A percentile compares a stretch with the other conserved stretches of the same genome.
These are phyloP conservation scores for Trichoderma oligosporum DNA, from an alignment of 2,329 filamentous ascomycete genomes.

Conservation along the genomic window DNA sequence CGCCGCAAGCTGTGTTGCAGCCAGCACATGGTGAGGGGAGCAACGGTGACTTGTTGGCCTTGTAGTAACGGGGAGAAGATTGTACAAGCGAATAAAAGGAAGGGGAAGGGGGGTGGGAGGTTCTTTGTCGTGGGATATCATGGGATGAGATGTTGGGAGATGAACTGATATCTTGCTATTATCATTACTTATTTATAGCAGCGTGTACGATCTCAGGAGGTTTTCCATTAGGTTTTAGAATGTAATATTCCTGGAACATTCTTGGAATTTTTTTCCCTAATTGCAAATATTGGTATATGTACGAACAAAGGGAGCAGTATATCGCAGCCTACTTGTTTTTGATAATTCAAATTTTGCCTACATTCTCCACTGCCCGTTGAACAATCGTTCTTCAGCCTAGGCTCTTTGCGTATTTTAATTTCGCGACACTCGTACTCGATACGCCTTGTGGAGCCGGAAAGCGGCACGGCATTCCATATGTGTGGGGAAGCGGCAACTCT, in stretches of 20 bases:
- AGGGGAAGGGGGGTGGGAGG: background rate
- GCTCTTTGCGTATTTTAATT: background rate
- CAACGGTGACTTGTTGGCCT: constrained; percentile 68
- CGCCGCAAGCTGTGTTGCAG: constrained; percentile 71
- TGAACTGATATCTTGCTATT: too few species aligned
- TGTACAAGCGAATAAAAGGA: background rate
- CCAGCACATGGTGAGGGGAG: constrained; percentile 59
- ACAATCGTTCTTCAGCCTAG: too few species aligned
- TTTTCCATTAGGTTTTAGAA: background rate
- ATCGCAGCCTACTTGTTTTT: too few species aligned
- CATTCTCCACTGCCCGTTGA: too few species aligned
- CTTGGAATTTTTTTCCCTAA: background rate
- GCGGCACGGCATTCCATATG: constrained; percentile 3
- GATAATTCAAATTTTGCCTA: too few species aligned
- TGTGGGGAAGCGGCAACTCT: constrained; percentile 7
- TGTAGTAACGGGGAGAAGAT: constrained; percentile 48
- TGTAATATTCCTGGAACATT: background rate
- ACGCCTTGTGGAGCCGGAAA: constrained; percentile 11
- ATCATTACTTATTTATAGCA: background rate
- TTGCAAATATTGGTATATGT: too few species aligned
- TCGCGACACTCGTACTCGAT: background rate
- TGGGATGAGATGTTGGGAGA: too few species aligned
- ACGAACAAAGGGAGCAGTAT: too few species aligned
- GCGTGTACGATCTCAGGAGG: constrained; percentile 1
- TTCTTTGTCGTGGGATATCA: background rate